Base-by-base conservation (phyloP, 305 asterid species). In the Fraxinus floribunda region DNA sequence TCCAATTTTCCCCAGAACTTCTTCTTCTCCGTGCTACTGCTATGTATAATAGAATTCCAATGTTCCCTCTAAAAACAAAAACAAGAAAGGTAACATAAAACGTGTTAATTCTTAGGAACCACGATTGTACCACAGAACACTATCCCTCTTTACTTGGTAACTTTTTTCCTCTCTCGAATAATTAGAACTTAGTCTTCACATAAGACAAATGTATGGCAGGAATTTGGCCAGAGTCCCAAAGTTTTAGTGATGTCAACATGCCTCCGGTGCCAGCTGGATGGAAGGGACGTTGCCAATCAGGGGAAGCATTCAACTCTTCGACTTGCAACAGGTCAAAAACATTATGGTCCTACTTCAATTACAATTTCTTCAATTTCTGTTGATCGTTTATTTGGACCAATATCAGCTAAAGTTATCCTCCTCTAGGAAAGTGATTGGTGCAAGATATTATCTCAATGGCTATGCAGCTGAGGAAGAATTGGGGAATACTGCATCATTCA, bases 151-250 rank as follows among this genome's bases (percentile, higher is more conserved):
- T 32, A 32, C 75, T 68, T 18, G 44, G 78, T 72, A 38, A 26
- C 68, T 44, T 72, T 18, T 0, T 57, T 18, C 22, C 72, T 46
- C 55, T 29, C 46, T 55, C 72, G 35, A 82, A 36, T 39, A 64
- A 11, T 62, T 80, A 71, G 72, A 80, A 62, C 13, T 78, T 77
- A 26, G 35, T 20, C 18, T 77, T 70, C 55, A 78, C 75, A 30
- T 57, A 72, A 81, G 41, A 84, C 38, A n/a, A 29, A 38, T 75
- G 4, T 78, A 29, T 77, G 78, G 64, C 91, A 95, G 97, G 99
- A 82, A 90, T 95, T 84, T 95, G 97, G 99, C 99, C 98, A 0
- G 98, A 94, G 84, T 92, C 97, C 38, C 92, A 92, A 68, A 94
- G 99, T 88, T 95, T 91, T 85, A 88, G 87, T 57, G 98, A 94